Conservation (phyloP, 768 basidiomycete species). For the Melanogaster broomeanus region DNA sequence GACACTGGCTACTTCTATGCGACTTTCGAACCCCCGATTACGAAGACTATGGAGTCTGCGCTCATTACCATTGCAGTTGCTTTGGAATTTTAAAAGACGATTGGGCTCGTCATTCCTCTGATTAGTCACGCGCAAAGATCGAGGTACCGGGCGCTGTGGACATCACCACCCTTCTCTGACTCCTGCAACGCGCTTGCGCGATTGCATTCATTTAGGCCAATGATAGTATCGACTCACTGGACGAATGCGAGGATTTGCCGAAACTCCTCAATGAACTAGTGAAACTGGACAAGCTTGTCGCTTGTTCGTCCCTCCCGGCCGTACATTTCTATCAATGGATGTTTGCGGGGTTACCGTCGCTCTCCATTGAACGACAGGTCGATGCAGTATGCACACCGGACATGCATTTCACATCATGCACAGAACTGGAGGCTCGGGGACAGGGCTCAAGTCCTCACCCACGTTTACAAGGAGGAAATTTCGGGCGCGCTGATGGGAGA, state of each 20-base stretch:
- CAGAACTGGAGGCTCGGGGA: background rate
- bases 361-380: background rate
- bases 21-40: conserved; percentile 5
- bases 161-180: background rate
- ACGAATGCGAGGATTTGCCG: conserved; percentile 7
- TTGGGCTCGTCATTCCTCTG: conserved; percentile 1
- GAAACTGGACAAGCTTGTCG: background rate
- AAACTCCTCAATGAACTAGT: background rate
- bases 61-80: conserved; percentile 1
- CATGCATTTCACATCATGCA: background rate
- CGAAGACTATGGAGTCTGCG: background rate
- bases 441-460: background rate
- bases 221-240: conserved; percentile 11
- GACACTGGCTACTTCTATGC: conserved; percentile 10
- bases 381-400: background rate
- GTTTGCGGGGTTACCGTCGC: background rate
- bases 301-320: conserved; percentile 6
- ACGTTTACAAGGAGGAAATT: background rate
- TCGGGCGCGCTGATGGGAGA: background rate
- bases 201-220: background rate
- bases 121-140: background rate
- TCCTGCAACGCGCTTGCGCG: background rate
- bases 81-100: background rate
- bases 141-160: conserved; percentile 1
- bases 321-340: background rate